Evolutionary conservation across 805 yeast genomes (phyloP).

Genomic region (Wickerhamomyces sydowiorum): DNA sequence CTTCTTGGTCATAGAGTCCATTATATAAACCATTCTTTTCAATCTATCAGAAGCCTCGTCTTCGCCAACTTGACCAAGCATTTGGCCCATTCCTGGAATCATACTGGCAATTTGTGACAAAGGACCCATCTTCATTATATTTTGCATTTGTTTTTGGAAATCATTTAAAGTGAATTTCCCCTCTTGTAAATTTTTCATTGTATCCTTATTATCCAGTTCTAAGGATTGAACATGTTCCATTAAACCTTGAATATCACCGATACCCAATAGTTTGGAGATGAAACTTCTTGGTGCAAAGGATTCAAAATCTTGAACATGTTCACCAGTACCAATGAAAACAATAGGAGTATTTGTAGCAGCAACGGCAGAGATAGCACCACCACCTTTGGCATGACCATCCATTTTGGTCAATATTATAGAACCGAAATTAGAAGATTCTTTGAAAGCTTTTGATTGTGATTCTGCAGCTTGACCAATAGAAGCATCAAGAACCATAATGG

Average conservation of each 20-base stretch:
- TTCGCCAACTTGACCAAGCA: conserved; percentile 85
- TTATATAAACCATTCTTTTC: conserved; percentile 82
- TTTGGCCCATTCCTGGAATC: conserved; percentile 88
- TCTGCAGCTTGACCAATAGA: conserved; percentile 99
- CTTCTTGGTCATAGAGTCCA: conserved; percentile 93
- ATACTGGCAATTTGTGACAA: conserved; percentile 87
- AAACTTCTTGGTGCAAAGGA: conserved; percentile 85
- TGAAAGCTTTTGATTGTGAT: conserved; percentile 88
- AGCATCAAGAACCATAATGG: conserved; percentile 96
- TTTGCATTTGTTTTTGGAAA: conserved; percentile 91
- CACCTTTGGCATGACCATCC: conserved; percentile 99
- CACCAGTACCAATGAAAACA: conserved; percentile 97
- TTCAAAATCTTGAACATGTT: conserved; percentile 90
- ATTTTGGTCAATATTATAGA: conserved; percentile 90
- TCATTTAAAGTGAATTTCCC: conserved; percentile 92
- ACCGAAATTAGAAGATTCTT: conserved; percentile 89
- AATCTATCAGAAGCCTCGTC: conserved; percentile 83
- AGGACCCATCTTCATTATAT: conserved; percentile 96
- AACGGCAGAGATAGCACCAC: conserved; percentile 98
- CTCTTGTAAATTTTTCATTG: conserved; percentile 87
- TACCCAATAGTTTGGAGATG: conserved; percentile 87
- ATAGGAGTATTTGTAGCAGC: conserved; percentile 96
- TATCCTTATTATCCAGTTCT: conserved; percentile 82
- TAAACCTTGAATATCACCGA: conserved; percentile 91
- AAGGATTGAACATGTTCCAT: conserved; percentile 90